Conservation (phyloP, 2,329 filamentous ascomycete genomes). For the Fusarium sp. region DNA sequence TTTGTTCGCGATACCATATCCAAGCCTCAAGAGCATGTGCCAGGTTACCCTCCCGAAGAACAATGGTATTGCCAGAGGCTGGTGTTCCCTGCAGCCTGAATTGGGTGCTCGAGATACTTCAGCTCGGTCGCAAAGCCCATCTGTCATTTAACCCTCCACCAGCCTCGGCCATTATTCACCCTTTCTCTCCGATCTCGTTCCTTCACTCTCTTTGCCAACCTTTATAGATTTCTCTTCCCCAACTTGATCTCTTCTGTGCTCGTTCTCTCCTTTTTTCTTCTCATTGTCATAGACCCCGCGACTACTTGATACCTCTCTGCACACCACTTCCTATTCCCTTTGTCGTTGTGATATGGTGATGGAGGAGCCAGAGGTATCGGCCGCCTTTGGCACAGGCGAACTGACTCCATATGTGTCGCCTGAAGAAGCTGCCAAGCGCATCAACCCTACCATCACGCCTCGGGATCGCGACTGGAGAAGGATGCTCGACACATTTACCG, state of each 20-base stretch:
- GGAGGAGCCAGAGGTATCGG: neutral
- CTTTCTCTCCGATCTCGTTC: neutral
- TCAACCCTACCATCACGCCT: slow-evolving; percentile 39
- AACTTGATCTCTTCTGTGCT: neutral
- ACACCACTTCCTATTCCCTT: neutral
- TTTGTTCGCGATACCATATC: slow-evolving; percentile 24
- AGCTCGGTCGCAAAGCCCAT: neutral
- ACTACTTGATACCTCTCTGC: neutral
- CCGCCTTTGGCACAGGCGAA: neutral
- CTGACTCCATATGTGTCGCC: neutral
- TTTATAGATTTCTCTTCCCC: neutral
- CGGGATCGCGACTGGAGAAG: slow-evolving; percentile 36
- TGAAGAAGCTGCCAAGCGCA: slow-evolving; percentile 13
- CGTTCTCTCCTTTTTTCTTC: neutral
- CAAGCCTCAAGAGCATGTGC: slow-evolving; percentile 7
- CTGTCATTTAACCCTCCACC: slow-evolving; percentile 25
- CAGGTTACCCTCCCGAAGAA: slow-evolving; percentile 8
- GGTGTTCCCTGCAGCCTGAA: neutral
- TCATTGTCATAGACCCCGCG: slow-evolving; percentile 9
- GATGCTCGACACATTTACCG: slow-evolving; percentile 46
- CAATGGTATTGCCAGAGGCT: slow-evolving; percentile 23
- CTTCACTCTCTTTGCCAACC: slow-evolving; percentile 14
- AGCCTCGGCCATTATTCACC: neutral
- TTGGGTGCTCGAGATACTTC: slow-evolving; percentile 1
- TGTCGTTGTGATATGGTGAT: neutral